Percentiles rank a stretch among this genome's conserved stretches.
Conservation (phyloP, 805 yeast species). For the Debaryomyces castellii region DNA sequence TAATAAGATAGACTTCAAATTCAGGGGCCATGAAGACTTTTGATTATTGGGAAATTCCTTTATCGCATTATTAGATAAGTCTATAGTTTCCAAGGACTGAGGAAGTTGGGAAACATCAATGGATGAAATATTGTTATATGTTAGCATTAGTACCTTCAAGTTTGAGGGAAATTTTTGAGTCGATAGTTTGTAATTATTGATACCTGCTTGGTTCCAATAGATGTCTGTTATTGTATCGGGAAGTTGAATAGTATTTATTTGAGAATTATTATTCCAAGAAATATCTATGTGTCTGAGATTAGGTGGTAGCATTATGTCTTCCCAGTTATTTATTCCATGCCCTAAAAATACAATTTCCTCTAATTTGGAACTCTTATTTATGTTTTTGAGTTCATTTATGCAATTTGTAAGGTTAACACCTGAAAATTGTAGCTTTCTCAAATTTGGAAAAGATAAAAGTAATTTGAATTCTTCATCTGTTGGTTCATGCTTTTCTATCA, state of each 20-base stretch:
- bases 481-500: constrained; percentile 26
- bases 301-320: constrained; percentile 22
- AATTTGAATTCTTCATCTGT: constrained; percentile 17
- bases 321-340: constrained; percentile 31
- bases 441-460: constrained; percentile 22
- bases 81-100: constrained; percentile 26
- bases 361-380: constrained; percentile 14
- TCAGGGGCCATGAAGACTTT: constrained; percentile 16
- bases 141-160: constrained; percentile 32
- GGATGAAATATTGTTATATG: constrained; percentile 23
- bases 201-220: constrained; percentile 31
- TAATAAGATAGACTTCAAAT: constrained; percentile 22
- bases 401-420: constrained; percentile 16
- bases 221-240: constrained; percentile 24
- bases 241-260: constrained; percentile 20
- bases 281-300: constrained; percentile 27
- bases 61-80: constrained; percentile 25
- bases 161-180: constrained; percentile 16
- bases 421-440: constrained; percentile 30
- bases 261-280: constrained; percentile 32
- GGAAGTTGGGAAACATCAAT: constrained; percentile 27
- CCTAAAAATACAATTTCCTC: constrained; percentile 32
- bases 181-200: constrained; percentile 11
- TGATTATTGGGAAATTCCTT: constrained; percentile 7
- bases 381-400: constrained; percentile 1